phyloP scores from a whole-genome alignment of 257 asterid species.

The Capsicum rhomboideum region DNA sequence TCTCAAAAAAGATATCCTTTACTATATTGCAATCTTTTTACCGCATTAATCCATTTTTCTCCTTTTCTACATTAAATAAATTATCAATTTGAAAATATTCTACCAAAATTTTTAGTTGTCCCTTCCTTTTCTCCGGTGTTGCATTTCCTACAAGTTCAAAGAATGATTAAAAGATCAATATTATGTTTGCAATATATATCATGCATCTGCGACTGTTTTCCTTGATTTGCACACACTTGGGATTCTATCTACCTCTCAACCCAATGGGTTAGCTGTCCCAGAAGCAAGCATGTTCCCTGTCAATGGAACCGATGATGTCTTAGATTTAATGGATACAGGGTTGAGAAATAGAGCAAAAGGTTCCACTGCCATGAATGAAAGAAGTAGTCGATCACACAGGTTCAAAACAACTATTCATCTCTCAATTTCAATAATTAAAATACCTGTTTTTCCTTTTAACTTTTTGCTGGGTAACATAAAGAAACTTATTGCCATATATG shows the following conservation, averaged over 20 bases:
- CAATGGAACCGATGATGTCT: constrained; percentile 50
- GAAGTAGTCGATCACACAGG: constrained; percentile 99
- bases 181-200: not conserved
- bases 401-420: constrained; percentile 5
- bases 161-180: not conserved
- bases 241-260: constrained; percentile 49
- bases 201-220: constrained; percentile 23
- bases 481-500: not conserved
- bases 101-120: not conserved
- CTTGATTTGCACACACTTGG: constrained; percentile 86
- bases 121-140: not conserved
- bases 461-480: not conserved
- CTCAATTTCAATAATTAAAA: not conserved
- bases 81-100: not conserved
- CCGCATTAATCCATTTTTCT: not conserved
- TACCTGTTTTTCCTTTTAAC: not conserved
- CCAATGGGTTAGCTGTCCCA: constrained; percentile 86
- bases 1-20: constrained; percentile 77
- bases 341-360: constrained; percentile 79
- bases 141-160: not conserved
- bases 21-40: not conserved
- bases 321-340: constrained; percentile 77
- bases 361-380: constrained; percentile 77
- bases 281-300: constrained; percentile 73
- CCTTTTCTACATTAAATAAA: not conserved